Conservation (phyloP, 768 basidiomycete genomes). For the Boletus tomentosulus region DNA sequence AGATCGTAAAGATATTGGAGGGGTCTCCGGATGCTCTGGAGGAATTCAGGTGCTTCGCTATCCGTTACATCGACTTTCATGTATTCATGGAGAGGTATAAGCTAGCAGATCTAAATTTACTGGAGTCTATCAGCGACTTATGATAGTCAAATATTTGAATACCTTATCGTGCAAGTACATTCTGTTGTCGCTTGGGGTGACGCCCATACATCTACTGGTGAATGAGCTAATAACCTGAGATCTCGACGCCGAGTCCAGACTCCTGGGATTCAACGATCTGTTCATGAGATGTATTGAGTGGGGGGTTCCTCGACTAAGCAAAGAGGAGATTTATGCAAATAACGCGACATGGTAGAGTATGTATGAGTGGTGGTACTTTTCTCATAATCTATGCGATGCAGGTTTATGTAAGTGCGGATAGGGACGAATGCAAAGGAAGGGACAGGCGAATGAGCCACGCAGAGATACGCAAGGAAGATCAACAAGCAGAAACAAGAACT, state of each 20-base stretch:
- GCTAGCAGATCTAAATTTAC: conserved; percentile 11
- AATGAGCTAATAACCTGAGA: no score
- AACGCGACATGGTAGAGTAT: conserved; percentile 19
- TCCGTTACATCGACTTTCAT: conserved; percentile 22
- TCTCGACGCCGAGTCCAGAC: no score
- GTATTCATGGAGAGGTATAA: conserved; percentile 18
- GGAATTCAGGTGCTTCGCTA: conserved; percentile 1
- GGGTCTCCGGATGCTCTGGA: conserved; percentile 3
- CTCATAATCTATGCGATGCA: conserved; percentile 28
- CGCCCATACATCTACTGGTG: no score
- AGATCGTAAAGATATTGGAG: conserved; percentile 20
- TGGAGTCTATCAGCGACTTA: neutral
- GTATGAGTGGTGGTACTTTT: conserved; percentile 28
- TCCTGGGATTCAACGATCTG: neutral
- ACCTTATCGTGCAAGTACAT: no score
- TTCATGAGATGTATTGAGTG: conserved; percentile 18
- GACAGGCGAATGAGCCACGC: conserved; percentile 16
- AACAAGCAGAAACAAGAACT: neutral
- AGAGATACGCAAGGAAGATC: conserved; percentile 10
- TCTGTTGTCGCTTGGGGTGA: no score
- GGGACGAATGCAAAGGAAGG: conserved; percentile 22
- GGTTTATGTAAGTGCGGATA: conserved; percentile 4
- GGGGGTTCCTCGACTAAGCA: conserved; percentile 19
- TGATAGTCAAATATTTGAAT: no score
- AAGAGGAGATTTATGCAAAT: conserved; percentile 11